These are phyloP conservation scores for Dactylellina parvicollis DNA, from an alignment of 2,329 filamentous ascomycete genomes.

Conservation along the genomic window DNA sequence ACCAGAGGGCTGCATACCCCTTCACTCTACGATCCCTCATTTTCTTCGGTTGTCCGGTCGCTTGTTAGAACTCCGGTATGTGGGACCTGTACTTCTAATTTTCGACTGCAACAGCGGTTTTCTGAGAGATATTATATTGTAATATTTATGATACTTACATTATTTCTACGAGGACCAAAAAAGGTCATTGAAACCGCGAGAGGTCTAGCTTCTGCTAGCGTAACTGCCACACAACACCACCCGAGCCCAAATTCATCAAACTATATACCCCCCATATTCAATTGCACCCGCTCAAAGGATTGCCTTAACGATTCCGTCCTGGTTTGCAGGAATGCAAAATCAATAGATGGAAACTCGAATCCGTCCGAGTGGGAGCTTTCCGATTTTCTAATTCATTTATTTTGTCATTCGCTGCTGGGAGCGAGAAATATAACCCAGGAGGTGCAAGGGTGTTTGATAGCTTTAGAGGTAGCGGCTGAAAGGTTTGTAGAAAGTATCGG, in stretches of 20 bases:
- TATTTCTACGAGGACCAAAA: too few species aligned
- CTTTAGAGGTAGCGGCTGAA: background rate
- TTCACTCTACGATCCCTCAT: background rate
- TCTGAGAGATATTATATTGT: too few species aligned
- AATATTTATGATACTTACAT: background rate
- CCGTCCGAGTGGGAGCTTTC: background rate
- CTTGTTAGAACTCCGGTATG: background rate
- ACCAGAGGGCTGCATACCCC: background rate
- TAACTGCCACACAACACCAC: background rate
- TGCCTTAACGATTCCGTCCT: background rate
- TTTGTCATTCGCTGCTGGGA: background rate
- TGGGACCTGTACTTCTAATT: background rate
- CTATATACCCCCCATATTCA: background rate
- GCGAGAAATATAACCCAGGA: background rate
- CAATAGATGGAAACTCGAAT: background rate
- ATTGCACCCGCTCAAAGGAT: background rate
- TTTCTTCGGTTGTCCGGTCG: background rate
- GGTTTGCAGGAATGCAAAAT: background rate
- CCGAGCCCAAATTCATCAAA: background rate
- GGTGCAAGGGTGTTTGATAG: background rate
- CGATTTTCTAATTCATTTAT: background rate
- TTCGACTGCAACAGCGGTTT: too few species aligned
- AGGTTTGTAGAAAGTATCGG: background rate
- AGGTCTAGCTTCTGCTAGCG: background rate
- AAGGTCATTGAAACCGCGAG: background rate